These are phyloP conservation scores for Theileria luwenshuni DNA, from an alignment of 169 alveolate genomes.

Conservation along the genomic window DNA sequence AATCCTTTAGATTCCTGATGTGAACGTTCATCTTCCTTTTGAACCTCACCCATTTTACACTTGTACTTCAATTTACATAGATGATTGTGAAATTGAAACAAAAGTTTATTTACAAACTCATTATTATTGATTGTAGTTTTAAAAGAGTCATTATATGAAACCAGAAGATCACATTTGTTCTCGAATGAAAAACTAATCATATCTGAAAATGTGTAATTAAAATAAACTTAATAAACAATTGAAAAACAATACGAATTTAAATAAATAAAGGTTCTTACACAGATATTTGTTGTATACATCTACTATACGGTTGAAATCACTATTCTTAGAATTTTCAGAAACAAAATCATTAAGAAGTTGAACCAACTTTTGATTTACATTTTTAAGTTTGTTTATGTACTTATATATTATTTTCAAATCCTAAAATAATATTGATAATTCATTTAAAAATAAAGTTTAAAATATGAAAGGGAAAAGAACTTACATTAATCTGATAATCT, in stretches of 20 bases:
- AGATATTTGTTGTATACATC: not conserved
- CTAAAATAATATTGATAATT: conserved; percentile 17
- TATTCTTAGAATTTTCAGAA: not conserved
- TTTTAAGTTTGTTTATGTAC: conserved; percentile 1
- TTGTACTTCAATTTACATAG: not conserved
- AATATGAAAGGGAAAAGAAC: too few species aligned
- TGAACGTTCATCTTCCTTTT: not conserved
- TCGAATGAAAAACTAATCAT: not conserved
- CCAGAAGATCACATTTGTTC: not conserved
- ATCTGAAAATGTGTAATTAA: not conserved
- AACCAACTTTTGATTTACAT: not conserved
- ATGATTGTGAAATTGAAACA: not conserved
- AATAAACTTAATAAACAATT: not conserved
- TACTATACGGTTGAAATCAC: not conserved
- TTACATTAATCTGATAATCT: conserved; percentile 7
- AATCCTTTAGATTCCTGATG: not conserved
- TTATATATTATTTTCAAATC: conserved; percentile 40
- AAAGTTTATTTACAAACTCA: not conserved
- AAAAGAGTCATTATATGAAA: not conserved
- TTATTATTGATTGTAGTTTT: too few species aligned
- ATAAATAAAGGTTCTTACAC: too few species aligned
- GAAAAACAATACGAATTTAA: not conserved
- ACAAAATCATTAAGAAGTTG: conserved; percentile 20
- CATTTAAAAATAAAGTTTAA: not conserved
- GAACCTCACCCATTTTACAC: not conserved